Conservation (phyloP, 192 early-diverging fungal species). For the Backusella parvicylindrica region DNA sequence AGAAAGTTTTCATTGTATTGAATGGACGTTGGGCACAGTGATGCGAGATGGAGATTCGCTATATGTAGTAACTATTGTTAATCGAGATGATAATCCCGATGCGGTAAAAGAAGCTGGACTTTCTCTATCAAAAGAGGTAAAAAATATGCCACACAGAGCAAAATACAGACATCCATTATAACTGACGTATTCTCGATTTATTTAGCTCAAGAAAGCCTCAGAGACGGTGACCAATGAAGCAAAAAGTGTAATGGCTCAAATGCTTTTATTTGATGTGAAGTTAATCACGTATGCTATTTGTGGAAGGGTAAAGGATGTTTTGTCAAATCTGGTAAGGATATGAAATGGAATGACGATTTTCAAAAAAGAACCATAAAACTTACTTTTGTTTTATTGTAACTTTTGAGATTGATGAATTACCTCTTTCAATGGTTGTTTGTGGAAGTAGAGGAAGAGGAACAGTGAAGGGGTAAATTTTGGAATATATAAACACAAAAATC, state of each 20-base stretch:
- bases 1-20: slow-evolving; percentile 46
- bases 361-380: neutral
- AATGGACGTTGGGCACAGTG: slow-evolving; percentile 47
- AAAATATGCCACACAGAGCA: neutral
- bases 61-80: slow-evolving; percentile 46
- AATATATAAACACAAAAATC: neutral
- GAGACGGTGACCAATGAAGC: slow-evolving; percentile 18
- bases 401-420: slow-evolving; percentile 39
- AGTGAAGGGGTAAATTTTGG: slow-evolving; percentile 39
- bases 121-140: slow-evolving; percentile 31
- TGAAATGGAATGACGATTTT: neutral
- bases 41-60: slow-evolving; percentile 48
- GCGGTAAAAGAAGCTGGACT: slow-evolving; percentile 20
- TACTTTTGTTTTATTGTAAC: neutral
- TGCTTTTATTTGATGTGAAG: slow-evolving; percentile 34
- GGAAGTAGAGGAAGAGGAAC: slow-evolving; percentile 45
- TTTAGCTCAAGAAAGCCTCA: slow-evolving; percentile 29
- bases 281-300: slow-evolving; percentile 22
- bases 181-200: neutral
- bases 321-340: slow-evolving; percentile 21
- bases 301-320: slow-evolving; percentile 30
- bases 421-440: slow-evolving; percentile 46
- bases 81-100: slow-evolving; percentile 39
- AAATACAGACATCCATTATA: neutral
- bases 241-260: slow-evolving; percentile 24